phyloP scores from a whole-genome alignment of 2,329 filamentous ascomycete genomes.

The Ophiocordyceps unilateralis region DNA sequence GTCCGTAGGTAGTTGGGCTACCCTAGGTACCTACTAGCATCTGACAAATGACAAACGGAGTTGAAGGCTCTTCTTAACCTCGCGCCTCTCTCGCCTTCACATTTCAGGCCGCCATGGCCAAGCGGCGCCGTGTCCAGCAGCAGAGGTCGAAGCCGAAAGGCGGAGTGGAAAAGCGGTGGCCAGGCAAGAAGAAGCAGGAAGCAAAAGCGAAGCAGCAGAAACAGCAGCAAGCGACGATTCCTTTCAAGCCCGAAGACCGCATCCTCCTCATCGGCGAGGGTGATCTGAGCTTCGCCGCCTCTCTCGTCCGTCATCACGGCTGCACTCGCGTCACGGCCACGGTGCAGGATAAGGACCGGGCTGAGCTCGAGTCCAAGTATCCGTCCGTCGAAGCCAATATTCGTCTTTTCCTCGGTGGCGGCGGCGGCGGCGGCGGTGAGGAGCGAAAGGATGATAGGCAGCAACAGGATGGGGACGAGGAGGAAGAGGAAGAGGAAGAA shows the following conservation, averaged over 20 bases:
- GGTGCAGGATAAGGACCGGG: constrained; percentile 40
- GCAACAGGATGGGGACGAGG: constrained; percentile 9
- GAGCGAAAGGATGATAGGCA: constrained; percentile 2
- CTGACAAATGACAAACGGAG: too few relatives aligned
- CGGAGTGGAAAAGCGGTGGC: constrained; percentile 1
- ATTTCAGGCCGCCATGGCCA: constrained; percentile 4
- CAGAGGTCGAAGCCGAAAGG: constrained; percentile 6
- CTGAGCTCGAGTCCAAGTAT: constrained; percentile 53
- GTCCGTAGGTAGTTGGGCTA: too few relatives aligned
- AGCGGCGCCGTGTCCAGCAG: constrained; percentile 5
- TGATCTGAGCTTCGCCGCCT: constrained; percentile 62
- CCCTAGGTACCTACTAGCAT: too few relatives aligned
- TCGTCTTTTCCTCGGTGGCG: constrained; percentile 21
- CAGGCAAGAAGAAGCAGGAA: constrained; percentile 6
- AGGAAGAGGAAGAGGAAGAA: constrained; percentile 2
- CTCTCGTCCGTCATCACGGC: constrained; percentile 46
- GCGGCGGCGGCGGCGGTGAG: constrained; percentile 5
- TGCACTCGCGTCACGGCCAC: constrained; percentile 54
- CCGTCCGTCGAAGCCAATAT: constrained; percentile 49
- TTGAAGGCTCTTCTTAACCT: too few relatives aligned
- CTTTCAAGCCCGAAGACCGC: constrained; percentile 46
- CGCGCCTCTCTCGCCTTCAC: not conserved
- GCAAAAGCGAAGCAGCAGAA: constrained; percentile 9
- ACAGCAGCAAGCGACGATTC: constrained; percentile 34
- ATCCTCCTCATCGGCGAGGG: constrained; percentile 68